These are phyloP conservation scores for Kuraishia capsulata DNA, from an alignment of 805 yeast genomes.

Conservation along the genomic window DNA sequence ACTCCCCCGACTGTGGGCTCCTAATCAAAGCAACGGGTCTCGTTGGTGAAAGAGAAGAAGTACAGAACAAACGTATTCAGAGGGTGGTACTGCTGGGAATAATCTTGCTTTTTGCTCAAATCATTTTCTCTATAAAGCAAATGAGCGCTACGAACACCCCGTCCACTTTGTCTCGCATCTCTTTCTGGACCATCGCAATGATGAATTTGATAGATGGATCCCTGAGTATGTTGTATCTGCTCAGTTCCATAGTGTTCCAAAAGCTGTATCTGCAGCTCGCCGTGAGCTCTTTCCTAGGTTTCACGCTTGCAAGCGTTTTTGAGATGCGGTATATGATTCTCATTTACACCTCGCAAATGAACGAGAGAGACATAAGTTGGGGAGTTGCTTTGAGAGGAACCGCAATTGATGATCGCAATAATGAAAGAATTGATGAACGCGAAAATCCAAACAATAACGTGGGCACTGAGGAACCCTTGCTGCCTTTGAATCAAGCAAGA, in stretches of 20 bases:
- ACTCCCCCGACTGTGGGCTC: conserved; percentile 87
- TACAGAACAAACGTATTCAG: conserved; percentile 26
- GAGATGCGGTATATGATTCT: conserved; percentile 67
- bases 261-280: conserved; percentile 59
- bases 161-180: conserved; percentile 64
- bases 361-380: conserved; percentile 59
- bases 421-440: conserved; percentile 2
- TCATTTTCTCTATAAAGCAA: conserved; percentile 53
- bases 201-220: conserved; percentile 65
- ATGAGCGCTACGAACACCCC: conserved; percentile 71
- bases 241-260: conserved; percentile 45
- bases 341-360: conserved; percentile 61
- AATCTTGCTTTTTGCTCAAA: conserved; percentile 38
- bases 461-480: conserved; percentile 8
- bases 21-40: conserved; percentile 28
- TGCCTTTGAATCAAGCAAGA: conserved; percentile 12
- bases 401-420: conserved; percentile 26
- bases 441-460: conserved; percentile 9
- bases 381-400: conserved; percentile 60
- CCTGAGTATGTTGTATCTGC: conserved; percentile 50
- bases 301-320: conserved; percentile 62
- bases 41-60: conserved; percentile 53
- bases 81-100: conserved; percentile 33
- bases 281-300: conserved; percentile 60
- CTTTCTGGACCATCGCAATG: conserved; percentile 58